Conservation (phyloP, 345 rosid species). For the Rhodamnia argentea region DNA sequence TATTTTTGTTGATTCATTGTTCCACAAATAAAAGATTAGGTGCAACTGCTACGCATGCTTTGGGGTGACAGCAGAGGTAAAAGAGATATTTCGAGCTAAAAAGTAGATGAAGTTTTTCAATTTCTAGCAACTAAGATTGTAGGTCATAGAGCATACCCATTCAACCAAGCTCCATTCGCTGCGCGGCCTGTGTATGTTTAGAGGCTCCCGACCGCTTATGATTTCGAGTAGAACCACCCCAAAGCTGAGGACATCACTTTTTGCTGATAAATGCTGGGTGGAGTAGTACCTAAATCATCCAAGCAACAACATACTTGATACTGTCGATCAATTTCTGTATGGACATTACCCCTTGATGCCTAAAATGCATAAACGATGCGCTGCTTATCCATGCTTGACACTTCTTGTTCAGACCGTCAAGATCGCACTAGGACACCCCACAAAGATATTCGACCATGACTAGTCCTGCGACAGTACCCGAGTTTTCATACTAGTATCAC, state of each 20-base stretch:
- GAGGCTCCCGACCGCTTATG: conserved; percentile 58
- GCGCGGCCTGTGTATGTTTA: conserved; percentile 51
- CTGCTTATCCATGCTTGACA: background rate
- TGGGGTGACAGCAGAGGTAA: background rate
- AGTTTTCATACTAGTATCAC: too few relatives aligned
- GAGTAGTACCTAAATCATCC: conserved; percentile 49
- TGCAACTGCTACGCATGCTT: background rate
- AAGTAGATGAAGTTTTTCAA: background rate
- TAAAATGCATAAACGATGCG: background rate
- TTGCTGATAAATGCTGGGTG: conserved; percentile 55
- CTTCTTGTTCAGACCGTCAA: background rate
- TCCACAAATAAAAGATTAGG: background rate
- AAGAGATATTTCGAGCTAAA: background rate
- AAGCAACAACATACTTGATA: background rate
- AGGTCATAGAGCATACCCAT: conserved; percentile 32
- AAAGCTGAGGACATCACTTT: conserved; percentile 67
- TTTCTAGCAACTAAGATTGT: background rate
- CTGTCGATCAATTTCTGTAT: background rate
- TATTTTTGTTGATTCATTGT: background rate
- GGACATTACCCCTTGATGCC: background rate
- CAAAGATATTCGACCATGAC: background rate
- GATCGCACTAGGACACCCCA: background rate
- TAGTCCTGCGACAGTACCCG: background rate
- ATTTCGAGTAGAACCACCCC: conserved; percentile 67
- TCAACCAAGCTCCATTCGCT: conserved; percentile 71